phyloP scores from a whole-genome alignment of 345 rosid genomes.

The Hibiscus mutabilis region DNA sequence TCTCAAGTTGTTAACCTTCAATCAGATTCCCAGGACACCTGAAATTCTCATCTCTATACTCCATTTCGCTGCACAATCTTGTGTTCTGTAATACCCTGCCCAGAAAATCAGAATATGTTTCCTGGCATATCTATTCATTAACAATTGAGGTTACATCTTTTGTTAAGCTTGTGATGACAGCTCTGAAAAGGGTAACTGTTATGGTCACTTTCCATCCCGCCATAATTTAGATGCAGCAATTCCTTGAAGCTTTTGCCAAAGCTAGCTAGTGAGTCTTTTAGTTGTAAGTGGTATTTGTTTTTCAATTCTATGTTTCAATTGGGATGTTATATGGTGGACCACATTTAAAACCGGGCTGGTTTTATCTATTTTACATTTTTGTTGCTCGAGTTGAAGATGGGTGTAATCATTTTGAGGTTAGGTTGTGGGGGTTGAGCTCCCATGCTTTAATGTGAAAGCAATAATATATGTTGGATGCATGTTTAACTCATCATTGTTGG shows the following conservation, averaged over 20 bases:
- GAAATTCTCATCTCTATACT: conserved; percentile 17
- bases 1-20: conserved; percentile 73
- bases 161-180: too few species aligned
- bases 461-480: background rate
- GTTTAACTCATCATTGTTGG: background rate
- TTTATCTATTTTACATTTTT: background rate
- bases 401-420: background rate
- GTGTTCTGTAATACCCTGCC: too few species aligned
- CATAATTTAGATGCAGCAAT: background rate
- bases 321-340: background rate
- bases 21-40: conserved; percentile 33
- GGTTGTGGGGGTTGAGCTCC: background rate
- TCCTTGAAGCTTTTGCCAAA: background rate
- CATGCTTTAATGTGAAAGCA: background rate
- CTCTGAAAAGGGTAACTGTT: too few species aligned
- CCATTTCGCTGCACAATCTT: background rate
- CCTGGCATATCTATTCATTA: too few species aligned
- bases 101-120: too few species aligned
- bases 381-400: background rate
- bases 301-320: background rate
- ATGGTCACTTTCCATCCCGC: too few species aligned
- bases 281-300: background rate
- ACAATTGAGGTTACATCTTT: too few species aligned
- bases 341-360: background rate
- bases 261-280: background rate